A percentile compares a stretch with the other conserved stretches of the same genome.
Conservation (phyloP, 169 alveolate genomes). For the Cryptosporidium ryanae region DNA sequence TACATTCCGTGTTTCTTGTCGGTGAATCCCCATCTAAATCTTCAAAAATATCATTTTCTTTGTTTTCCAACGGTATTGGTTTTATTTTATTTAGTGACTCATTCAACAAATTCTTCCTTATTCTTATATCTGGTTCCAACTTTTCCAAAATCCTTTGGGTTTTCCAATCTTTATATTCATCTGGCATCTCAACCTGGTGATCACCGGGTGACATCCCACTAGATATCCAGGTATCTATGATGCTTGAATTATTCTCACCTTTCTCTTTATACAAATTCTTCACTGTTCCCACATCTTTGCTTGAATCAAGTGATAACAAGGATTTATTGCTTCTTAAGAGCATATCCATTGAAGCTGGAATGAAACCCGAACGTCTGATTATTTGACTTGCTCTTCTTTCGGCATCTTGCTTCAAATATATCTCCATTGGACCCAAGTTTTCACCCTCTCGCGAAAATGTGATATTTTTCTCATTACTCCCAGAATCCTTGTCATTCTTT, state of each 20-base stretch:
- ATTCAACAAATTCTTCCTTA: slow-evolving; percentile 59
- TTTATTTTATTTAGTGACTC: slow-evolving; percentile 37
- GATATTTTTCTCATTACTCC: background rate
- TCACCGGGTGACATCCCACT: slow-evolving; percentile 75
- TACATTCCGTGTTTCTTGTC: background rate
- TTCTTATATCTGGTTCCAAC: slow-evolving; percentile 46
- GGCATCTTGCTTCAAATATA: slow-evolving; percentile 50
- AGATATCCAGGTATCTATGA: slow-evolving; percentile 48
- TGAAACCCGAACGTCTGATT: slow-evolving; percentile 21
- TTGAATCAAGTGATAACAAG: background rate
- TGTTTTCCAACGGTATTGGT: slow-evolving; percentile 19
- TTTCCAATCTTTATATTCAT: slow-evolving; percentile 45
- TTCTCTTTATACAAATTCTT: background rate
- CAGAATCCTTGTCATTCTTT: background rate
- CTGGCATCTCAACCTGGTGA: slow-evolving; percentile 34
- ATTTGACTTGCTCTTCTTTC: slow-evolving; percentile 68
- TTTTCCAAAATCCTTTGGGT: slow-evolving; percentile 19
- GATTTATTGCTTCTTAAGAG: background rate
- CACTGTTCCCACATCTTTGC: background rate
- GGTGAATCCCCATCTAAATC: background rate
- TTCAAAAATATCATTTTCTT: slow-evolving; percentile 6
- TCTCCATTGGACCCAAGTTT: slow-evolving; percentile 56
- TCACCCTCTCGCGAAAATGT: slow-evolving; percentile 3
- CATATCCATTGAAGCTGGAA: slow-evolving; percentile 11
- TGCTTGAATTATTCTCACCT: background rate